Conservation (phyloP, 116 monocot genomes). For the Zostera marina region DNA sequence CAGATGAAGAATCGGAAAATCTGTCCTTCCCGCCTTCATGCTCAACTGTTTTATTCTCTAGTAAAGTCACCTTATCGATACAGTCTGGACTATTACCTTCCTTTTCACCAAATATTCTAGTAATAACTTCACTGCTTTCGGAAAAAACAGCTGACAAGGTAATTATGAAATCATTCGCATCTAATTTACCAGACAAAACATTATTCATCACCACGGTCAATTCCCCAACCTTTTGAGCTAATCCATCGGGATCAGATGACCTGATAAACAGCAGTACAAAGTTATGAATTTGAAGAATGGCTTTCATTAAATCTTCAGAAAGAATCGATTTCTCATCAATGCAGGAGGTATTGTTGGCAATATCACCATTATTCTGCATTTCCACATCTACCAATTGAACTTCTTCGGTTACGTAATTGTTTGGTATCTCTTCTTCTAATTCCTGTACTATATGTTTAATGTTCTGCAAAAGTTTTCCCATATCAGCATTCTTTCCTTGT, state of each 20-base stretch:
- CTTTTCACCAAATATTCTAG: conserved; percentile 23
- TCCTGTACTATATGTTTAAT: conserved; percentile 32
- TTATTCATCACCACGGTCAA: conserved; percentile 42
- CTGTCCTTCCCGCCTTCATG: conserved; percentile 25
- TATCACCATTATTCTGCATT: neutral
- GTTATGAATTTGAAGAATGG: conserved; percentile 43
- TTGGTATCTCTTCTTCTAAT: conserved; percentile 24
- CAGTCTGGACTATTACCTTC: conserved; percentile 40
- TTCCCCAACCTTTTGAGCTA: conserved; percentile 24
- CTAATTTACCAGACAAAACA: conserved; percentile 21
- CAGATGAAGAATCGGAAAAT: conserved; percentile 20
- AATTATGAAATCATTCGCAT: conserved; percentile 31
- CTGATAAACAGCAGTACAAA: conserved; percentile 29
- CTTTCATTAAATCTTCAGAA: conserved; percentile 13
- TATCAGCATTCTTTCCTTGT: conserved; percentile 15
- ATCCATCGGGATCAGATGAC: conserved; percentile 11
- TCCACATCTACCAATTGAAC: conserved; percentile 6
- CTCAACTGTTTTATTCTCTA: conserved; percentile 41
- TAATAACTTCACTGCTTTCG: conserved; percentile 20
- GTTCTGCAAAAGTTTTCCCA: conserved; percentile 34
- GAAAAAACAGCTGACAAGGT: conserved; percentile 36
- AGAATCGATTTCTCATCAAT: neutral
- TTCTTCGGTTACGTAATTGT: conserved; percentile 11
- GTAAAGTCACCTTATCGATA: conserved; percentile 60
- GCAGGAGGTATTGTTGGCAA: too few species aligned